These are phyloP conservation scores for Camellia oleifera DNA, from an alignment of 179 eudicot species.

Conservation along the genomic window DNA sequence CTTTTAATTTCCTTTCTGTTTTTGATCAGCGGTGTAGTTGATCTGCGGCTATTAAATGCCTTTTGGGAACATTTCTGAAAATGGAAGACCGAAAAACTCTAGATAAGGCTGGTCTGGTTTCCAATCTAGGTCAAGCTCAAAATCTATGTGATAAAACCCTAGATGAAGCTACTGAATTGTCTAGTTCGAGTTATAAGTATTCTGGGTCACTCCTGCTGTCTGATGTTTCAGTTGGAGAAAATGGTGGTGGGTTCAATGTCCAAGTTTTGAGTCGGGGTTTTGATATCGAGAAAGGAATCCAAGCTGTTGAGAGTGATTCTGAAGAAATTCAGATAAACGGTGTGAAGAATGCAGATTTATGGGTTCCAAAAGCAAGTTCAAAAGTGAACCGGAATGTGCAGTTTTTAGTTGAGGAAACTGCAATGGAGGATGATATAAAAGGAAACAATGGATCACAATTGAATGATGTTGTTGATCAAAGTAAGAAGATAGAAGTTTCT, in stretches of 20 bases:
- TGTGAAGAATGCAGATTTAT: neutral
- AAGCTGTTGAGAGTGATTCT: neutral
- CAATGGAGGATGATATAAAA: neutral
- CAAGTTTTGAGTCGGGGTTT: neutral
- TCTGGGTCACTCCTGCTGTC: neutral
- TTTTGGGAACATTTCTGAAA: conserved; percentile 19
- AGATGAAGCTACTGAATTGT: conserved; percentile 8
- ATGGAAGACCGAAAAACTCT: conserved; percentile 28
- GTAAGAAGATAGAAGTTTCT: conserved; percentile 22
- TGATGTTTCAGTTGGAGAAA: conserved; percentile 1
- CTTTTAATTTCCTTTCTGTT: neutral
- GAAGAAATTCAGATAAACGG: neutral
- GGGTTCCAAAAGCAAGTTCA: neutral
- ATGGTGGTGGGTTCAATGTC: conserved; percentile 15
- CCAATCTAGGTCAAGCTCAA: conserved; percentile 11
- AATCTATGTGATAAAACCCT: conserved; percentile 14
- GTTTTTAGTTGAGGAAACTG: conserved; percentile 5
- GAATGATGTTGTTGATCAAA: conserved; percentile 11
- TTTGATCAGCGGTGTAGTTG: conserved; percentile 17
- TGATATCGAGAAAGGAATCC: neutral
- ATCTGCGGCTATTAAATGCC: conserved; percentile 13
- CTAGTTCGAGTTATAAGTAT: conserved; percentile 11
- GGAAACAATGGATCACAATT: neutral
- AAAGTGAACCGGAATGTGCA: neutral
- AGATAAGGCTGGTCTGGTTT: conserved; percentile 22